These are phyloP conservation scores for Fusarium udum DNA, from an alignment of 2,329 filamentous ascomycete species.

Conservation along the genomic window DNA sequence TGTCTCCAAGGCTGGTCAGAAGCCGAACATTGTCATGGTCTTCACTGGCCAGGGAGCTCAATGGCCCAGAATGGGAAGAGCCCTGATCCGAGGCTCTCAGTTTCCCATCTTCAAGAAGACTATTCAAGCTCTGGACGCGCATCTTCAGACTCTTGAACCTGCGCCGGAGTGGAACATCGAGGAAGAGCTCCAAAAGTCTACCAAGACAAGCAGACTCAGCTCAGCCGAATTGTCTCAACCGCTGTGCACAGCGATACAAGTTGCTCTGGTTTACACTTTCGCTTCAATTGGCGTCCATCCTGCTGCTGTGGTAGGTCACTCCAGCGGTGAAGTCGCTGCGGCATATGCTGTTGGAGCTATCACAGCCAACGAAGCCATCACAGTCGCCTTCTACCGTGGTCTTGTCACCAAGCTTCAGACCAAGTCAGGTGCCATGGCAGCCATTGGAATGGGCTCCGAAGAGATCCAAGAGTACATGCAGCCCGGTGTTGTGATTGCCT, in stretches of 20 bases:
- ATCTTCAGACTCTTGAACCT: background rate
- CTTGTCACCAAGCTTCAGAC: background rate
- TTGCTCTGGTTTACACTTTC: background rate
- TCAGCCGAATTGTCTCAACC: background rate
- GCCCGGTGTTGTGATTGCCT: background rate
- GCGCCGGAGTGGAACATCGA: background rate
- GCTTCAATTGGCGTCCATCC: background rate
- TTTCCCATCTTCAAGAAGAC: background rate
- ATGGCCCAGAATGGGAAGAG: background rate
- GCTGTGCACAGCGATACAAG: background rate
- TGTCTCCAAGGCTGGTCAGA: background rate
- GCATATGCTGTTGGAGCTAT: background rate
- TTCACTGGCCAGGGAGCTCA: conserved; percentile 1
- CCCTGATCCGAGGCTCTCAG: background rate
- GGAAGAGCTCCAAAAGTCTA: background rate
- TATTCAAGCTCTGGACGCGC: background rate
- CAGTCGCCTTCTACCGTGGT: background rate
- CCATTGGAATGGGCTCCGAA: background rate
- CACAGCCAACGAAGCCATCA: background rate
- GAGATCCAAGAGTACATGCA: background rate
- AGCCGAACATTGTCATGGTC: background rate
- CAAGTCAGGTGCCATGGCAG: background rate
- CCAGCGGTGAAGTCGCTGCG: background rate
- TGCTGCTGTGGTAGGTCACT: background rate
- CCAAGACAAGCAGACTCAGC: background rate